Conservation (phyloP, 2,329 filamentous ascomycete genomes). For the Ophiostoma novo-ulmi region DNA sequence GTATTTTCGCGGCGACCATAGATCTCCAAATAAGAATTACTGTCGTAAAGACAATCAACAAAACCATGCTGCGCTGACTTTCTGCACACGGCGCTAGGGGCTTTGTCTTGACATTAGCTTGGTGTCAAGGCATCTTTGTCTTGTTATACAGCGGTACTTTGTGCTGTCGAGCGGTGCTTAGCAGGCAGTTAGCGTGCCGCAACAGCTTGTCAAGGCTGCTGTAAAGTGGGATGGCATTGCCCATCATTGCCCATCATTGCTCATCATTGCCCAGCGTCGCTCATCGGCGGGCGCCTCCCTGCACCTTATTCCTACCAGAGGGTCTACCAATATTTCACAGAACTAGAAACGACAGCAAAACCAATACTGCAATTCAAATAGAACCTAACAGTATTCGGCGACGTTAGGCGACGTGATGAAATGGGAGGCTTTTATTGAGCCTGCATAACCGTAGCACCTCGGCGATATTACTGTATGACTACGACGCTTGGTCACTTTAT, state of each 20-base stretch:
- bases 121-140: background rate
- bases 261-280: too few species aligned
- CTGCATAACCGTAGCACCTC: background rate
- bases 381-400: background rate
- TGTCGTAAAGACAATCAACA: background rate
- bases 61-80: too few species aligned
- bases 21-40: background rate
- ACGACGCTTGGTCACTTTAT: background rate
- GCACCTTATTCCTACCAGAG: too few species aligned
- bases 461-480: conserved; percentile 1
- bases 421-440: background rate
- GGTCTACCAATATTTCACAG: too few species aligned
- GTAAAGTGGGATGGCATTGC: background rate
- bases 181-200: background rate
- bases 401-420: background rate
- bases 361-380: too few species aligned
- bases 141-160: background rate
- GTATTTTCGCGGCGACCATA: background rate
- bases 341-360: too few species aligned
- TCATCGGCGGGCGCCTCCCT: background rate
- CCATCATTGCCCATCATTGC: background rate
- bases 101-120: background rate
- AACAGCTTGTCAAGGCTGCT: background rate
- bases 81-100: background rate
- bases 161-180: background rate